These are phyloP conservation scores for Tylopilus subfusipes DNA, from an alignment of 768 basidiomycete genomes.

Conservation along the genomic window DNA sequence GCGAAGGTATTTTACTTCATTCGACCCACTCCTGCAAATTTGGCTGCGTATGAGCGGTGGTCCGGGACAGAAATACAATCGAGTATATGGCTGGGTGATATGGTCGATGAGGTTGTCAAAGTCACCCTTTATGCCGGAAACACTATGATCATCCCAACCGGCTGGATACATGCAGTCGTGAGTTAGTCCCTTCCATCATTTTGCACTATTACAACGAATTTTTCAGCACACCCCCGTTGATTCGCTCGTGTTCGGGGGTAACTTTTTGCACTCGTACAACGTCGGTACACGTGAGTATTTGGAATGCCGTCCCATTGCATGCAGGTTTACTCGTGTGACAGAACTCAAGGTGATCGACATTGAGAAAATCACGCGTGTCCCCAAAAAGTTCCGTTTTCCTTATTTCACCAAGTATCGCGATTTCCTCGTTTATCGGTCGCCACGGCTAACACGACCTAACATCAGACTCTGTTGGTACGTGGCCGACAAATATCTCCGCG, in stretches of 20 bases:
- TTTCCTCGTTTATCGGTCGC: conserved; percentile 19
- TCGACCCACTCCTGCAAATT: conserved; percentile 78
- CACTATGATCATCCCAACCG: conserved; percentile 93
- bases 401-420: conserved; percentile 63
- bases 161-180: conserved; percentile 98
- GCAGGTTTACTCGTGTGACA: conserved; percentile 31
- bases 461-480: conserved; percentile 87
- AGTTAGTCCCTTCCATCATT: conserved; percentile 26
- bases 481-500: conserved; percentile 74
- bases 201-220: conserved; percentile 1
- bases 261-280: conserved; percentile 93
- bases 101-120: conserved; percentile 88
- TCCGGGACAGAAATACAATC: conserved; percentile 89
- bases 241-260: conserved; percentile 94
- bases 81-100: conserved; percentile 86
- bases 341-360: conserved; percentile 88
- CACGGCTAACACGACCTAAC: conserved; percentile 3
- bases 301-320: neutral
- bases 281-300: conserved; percentile 70
- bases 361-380: conserved; percentile 88
- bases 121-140: conserved; percentile 74
- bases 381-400: conserved; percentile 88
- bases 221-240: conserved; percentile 84
- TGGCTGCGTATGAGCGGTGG: conserved; percentile 90
- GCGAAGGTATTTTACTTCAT: conserved; percentile 93